A percentile compares a stretch with the other conserved stretches of the same genome.
Evolutionary conservation across 805 yeast species (phyloP).

Genomic region (Barnettozyma pratensis): DNA sequence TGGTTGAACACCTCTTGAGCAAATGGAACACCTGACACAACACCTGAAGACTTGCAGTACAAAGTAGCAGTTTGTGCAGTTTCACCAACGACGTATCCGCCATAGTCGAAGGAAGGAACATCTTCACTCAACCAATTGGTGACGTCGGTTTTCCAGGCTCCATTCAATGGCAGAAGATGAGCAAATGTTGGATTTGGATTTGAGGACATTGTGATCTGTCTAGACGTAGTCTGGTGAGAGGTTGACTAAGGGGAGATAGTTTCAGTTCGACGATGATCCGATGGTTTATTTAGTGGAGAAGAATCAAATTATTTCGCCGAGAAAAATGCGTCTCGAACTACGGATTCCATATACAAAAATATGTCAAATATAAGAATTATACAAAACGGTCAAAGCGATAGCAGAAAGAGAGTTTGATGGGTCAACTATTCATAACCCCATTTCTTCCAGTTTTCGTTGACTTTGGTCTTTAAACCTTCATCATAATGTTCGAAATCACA

Average conservation of each 20-base stretch:
- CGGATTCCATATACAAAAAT: too few relatives aligned
- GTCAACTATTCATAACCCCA: conserved; percentile 6
- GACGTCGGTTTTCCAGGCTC: conserved; percentile 78
- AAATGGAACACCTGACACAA: conserved; percentile 83
- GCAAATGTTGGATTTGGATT: conserved; percentile 23
- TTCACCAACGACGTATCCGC: conserved; percentile 92
- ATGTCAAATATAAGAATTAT: too few relatives aligned
- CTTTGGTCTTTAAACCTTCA: conserved; percentile 1
- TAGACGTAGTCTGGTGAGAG: not conserved
- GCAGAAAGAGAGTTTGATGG: too few relatives aligned
- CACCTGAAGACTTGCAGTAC: conserved; percentile 76
- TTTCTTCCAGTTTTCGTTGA: conserved; percentile 7
- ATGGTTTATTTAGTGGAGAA: too few relatives aligned
- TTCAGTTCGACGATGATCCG: not conserved
- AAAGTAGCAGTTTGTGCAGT: conserved; percentile 66
- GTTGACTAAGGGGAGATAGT: not conserved
- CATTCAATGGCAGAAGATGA: conserved; percentile 67
- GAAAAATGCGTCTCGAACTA: too few relatives aligned
- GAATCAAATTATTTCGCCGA: too few relatives aligned
- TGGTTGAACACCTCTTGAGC: conserved; percentile 80
- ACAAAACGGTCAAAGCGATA: too few relatives aligned
- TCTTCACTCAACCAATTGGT: conserved; percentile 79
- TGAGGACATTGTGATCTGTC: not conserved
- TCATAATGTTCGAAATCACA: conserved; percentile 18
- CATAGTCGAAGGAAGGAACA: conserved; percentile 90